Conservation (phyloP, 1,284 basidiomycete genomes). For the Lentinula novae-zelandiae region DNA sequence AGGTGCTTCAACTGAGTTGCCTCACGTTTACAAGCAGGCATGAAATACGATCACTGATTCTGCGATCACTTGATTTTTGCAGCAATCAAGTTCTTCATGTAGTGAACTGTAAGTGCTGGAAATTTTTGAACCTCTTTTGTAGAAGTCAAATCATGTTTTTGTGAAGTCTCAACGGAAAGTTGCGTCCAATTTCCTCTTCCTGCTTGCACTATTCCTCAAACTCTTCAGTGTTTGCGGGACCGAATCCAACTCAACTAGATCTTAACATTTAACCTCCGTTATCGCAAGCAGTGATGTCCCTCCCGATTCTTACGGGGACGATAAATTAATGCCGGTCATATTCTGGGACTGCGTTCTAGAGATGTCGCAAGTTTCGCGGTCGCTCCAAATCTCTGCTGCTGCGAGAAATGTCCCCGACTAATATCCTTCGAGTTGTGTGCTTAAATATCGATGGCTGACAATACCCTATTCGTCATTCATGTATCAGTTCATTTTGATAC, state of each 20-base stretch:
- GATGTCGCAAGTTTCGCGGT: no score
- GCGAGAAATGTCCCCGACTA: no score
- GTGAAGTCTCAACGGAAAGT: background rate
- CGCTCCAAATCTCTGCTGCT: no score
- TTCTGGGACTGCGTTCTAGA: no score
- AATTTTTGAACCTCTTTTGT: background rate
- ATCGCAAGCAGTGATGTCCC: background rate
- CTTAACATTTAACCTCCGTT: background rate
- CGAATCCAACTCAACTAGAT: background rate
- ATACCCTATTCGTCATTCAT: background rate
- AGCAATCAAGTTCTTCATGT: background rate
- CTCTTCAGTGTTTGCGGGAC: background rate
- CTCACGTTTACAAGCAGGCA: conserved; percentile 13
- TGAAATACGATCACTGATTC: conserved; percentile 4
- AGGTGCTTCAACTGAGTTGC: conserved; percentile 5
- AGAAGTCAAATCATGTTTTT: background rate
- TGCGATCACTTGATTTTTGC: background rate
- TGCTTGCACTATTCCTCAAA: background rate
- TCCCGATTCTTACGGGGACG: background rate
- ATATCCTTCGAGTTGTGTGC: no score
- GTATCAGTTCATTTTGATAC: background rate
- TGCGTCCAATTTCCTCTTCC: background rate
- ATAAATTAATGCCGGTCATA: background rate
- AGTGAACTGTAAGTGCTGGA: background rate
- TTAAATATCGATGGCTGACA: background rate